phyloP scores from a whole-genome alignment of 2,329 filamentous ascomycete species.

The Metarhizium anisopliae region DNA sequence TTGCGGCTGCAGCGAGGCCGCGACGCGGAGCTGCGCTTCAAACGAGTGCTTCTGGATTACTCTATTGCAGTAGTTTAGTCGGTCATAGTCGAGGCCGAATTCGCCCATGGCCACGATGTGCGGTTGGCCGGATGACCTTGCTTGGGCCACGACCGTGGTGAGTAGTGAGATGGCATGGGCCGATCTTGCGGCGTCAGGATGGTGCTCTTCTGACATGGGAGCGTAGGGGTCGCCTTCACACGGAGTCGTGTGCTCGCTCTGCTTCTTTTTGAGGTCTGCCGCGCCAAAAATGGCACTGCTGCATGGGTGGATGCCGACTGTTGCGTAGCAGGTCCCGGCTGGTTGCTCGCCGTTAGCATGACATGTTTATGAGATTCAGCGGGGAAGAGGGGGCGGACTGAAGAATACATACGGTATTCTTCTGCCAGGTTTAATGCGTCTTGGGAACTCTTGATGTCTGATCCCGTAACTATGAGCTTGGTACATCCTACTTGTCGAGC shows the following conservation, averaged over 20 bases:
- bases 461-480: slow-evolving; percentile 91
- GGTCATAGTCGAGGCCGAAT: slow-evolving; percentile 93
- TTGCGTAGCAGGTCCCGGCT: slow-evolving; percentile 80
- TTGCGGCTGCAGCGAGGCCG: slow-evolving; percentile 57
- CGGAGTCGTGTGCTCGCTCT: slow-evolving; percentile 30
- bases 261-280: slow-evolving; percentile 35
- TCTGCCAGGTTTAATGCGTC: slow-evolving; percentile 66
- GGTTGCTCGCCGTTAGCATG: neutral
- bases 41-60: slow-evolving; percentile 80
- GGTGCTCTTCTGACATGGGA: slow-evolving; percentile 39
- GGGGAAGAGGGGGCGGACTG: slow-evolving; percentile 1
- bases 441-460: slow-evolving; percentile 68
- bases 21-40: slow-evolving; percentile 70
- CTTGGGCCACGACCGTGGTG: slow-evolving; percentile 51
- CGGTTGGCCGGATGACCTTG: slow-evolving; percentile 34
- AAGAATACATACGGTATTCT: slow-evolving; percentile 54
- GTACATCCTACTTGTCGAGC: slow-evolving; percentile 70
- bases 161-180: slow-evolving; percentile 48
- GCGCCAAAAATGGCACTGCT: slow-evolving; percentile 69
- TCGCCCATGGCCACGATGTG: slow-evolving; percentile 77
- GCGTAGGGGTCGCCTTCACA: slow-evolving; percentile 44
- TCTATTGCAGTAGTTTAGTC: slow-evolving; percentile 72
- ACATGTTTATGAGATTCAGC: neutral
- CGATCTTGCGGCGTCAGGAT: slow-evolving; percentile 35
- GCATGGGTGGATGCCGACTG: slow-evolving; percentile 91